These are phyloP conservation scores for Yarrowia sp. DNA, from an alignment of 805 yeast species.

Conservation along the genomic window DNA sequence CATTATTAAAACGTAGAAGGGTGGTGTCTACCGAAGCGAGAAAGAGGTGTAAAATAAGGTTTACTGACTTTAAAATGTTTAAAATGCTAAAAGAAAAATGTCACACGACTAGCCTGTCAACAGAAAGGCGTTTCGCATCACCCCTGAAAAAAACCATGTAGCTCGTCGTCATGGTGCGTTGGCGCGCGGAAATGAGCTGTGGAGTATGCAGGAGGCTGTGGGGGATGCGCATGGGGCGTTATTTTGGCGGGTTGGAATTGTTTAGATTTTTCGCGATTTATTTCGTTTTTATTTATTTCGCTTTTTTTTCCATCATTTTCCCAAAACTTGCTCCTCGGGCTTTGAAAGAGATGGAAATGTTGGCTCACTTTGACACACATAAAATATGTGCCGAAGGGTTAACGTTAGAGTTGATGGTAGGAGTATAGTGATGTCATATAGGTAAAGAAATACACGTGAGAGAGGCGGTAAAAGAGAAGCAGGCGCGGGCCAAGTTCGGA, in stretches of 20 bases:
- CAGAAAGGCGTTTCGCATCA: too few relatives aligned
- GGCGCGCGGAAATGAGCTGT: neutral
- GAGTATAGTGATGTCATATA: constrained; percentile 7
- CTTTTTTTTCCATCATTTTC: neutral
- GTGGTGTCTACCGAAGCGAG: neutral
- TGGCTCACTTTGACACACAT: constrained; percentile 33
- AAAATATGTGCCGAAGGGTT: constrained; percentile 2
- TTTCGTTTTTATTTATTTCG: neutral
- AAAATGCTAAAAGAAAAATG: too few relatives aligned
- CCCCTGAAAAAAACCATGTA: neutral
- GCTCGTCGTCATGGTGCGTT: constrained; percentile 8
- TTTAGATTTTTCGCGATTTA: too few relatives aligned
- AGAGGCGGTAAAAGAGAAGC: too few relatives aligned
- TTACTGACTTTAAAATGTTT: too few relatives aligned
- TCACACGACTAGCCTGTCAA: too few relatives aligned
- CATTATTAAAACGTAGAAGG: constrained; percentile 19
- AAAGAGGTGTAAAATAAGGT: too few relatives aligned
- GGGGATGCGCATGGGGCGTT: neutral
- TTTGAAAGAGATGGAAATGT: constrained; percentile 24
- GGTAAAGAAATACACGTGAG: neutral
- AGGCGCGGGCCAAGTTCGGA: too few relatives aligned
- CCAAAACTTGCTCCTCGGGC: constrained; percentile 7
- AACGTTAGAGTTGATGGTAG: neutral
- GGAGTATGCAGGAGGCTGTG: constrained; percentile 2
- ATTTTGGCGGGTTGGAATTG: neutral